A percentile compares a stretch with the other conserved stretches of the same genome.
Evolutionary conservation across 2,329 filamentous ascomycete genomes (phyloP).

Genomic region (Apiospora pterosperma): DNA sequence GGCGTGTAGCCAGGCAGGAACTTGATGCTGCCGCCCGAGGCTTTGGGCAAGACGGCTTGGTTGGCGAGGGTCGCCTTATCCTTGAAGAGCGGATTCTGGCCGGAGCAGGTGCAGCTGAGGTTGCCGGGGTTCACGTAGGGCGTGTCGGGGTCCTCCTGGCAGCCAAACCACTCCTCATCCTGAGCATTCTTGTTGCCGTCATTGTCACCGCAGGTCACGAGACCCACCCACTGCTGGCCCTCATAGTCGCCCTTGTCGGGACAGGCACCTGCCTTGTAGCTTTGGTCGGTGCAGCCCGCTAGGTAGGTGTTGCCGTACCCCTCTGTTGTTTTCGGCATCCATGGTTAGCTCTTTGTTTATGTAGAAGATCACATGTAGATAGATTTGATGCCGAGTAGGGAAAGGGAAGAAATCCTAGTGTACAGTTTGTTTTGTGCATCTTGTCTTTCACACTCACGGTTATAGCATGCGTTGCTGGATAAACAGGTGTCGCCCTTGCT

Average conservation of each 20-base stretch:
- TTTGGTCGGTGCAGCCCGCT: constrained; percentile 17
- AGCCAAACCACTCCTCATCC: constrained; percentile 15
- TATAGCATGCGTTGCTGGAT: constrained; percentile 16
- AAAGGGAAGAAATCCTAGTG: not conserved
- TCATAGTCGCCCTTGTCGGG: constrained; percentile 15
- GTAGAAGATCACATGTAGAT: too few relatives aligned
- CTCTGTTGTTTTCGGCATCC: not conserved
- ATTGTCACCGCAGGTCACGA: constrained; percentile 20
- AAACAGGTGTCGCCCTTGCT: constrained; percentile 16
- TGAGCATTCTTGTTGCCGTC: not conserved
- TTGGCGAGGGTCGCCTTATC: not conserved
- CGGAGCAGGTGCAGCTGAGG: not conserved
- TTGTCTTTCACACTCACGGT: constrained; percentile 12
- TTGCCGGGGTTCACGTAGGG: not conserved
- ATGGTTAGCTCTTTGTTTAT: not conserved
- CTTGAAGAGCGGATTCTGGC: not conserved
- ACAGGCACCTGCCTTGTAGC: constrained; percentile 14
- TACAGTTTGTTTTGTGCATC: constrained; percentile 15
- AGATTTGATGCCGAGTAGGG: too few relatives aligned
- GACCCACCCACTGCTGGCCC: constrained; percentile 16
- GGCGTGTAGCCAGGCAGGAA: not conserved
- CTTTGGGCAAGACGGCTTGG: not conserved
- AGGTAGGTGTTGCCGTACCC: constrained; percentile 14
- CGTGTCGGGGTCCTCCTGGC: constrained; percentile 7
- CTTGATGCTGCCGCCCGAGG: not conserved